Percentiles rank a stretch among this genome's conserved stretches.
phyloP scores from a whole-genome alignment of 2,329 filamentous ascomycete genomes.

The Penicillium sp. region DNA sequence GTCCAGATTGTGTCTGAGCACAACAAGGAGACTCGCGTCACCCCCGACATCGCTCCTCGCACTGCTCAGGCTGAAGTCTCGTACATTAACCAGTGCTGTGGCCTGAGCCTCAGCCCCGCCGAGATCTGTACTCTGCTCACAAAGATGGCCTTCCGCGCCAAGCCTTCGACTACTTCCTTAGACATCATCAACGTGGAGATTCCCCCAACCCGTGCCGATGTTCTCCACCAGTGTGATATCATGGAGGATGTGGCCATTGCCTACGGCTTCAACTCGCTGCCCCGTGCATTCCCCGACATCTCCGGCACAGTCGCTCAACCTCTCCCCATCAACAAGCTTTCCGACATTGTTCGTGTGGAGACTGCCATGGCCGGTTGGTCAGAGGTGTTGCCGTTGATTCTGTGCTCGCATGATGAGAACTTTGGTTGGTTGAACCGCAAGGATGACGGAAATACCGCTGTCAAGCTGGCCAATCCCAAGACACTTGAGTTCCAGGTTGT shows the following conservation, averaged over 20 bases:
- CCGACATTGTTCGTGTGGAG: slow-evolving; percentile 85
- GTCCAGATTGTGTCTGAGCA: slow-evolving; percentile 89
- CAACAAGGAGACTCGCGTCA: slow-evolving; percentile 77
- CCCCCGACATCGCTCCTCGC: slow-evolving; percentile 75
- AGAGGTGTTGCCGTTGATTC: slow-evolving; percentile 91
- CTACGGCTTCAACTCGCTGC: slow-evolving; percentile 96
- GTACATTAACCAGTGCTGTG: slow-evolving; percentile 92
- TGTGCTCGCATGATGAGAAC: slow-evolving; percentile 98
- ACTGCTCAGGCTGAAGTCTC: slow-evolving; percentile 78
- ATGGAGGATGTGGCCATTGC: slow-evolving; percentile 98
- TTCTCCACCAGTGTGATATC: slow-evolving; percentile 94
- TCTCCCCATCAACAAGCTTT: slow-evolving; percentile 88
- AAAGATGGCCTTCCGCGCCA: slow-evolving; percentile 85
- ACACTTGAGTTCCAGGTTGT: slow-evolving; percentile 92
- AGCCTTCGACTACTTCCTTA: slow-evolving; percentile 66
- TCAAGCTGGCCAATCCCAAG: slow-evolving; percentile 88
- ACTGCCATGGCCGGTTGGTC: slow-evolving; percentile 93
- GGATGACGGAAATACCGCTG: slow-evolving; percentile 78
- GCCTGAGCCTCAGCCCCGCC: slow-evolving; percentile 70
- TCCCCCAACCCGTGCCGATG: slow-evolving; percentile 86
- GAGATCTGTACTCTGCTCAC: slow-evolving; percentile 75
- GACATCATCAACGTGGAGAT: slow-evolving; percentile 78
- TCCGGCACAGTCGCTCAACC: slow-evolving; percentile 83
- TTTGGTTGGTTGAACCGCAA: slow-evolving; percentile 90
- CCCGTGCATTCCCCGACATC: slow-evolving; percentile 80